These are phyloP conservation scores for Ballota nigra DNA, from an alignment of 257 asterid species.

Conservation along the genomic window DNA sequence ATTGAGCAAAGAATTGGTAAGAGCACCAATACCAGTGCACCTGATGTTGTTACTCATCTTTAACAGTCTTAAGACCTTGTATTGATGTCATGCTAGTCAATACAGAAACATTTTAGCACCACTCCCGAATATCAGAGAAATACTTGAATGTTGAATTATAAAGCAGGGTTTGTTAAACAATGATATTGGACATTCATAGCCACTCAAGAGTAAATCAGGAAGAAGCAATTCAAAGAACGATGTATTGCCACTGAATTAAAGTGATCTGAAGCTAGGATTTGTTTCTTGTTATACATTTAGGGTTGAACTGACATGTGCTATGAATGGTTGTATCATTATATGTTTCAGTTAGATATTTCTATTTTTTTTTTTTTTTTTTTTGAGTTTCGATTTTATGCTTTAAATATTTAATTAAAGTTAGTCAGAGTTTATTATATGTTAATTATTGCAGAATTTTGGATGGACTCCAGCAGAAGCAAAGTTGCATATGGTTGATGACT, in stretches of 20 bases:
- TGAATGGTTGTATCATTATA: not conserved
- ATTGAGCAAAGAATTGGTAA: not conserved
- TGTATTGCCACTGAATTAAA: not conserved
- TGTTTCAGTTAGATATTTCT: not conserved
- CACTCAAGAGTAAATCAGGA: no score
- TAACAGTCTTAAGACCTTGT: no score
- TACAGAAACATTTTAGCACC: no score
- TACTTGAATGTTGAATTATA: no score
- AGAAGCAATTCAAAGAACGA: no score
- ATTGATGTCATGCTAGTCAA: no score
- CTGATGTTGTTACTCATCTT: no score
- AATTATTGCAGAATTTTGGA: constrained; percentile 65
- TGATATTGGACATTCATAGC: no score
- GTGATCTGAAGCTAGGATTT: not conserved
- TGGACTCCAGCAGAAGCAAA: constrained; percentile 94
- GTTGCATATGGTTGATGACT: constrained; percentile 79
- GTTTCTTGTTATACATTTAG: constrained; percentile 3
- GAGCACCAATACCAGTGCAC: no score
- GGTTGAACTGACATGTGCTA: not conserved
- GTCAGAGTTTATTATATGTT: constrained; percentile 18
- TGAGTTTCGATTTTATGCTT: not conserved
- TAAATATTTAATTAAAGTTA: constrained; percentile 8
- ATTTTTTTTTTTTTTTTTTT: no score
- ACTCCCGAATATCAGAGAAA: no score
- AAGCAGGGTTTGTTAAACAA: no score